phyloP scores from a whole-genome alignment of 768 basidiomycete species.

The Boletus huronensis region DNA sequence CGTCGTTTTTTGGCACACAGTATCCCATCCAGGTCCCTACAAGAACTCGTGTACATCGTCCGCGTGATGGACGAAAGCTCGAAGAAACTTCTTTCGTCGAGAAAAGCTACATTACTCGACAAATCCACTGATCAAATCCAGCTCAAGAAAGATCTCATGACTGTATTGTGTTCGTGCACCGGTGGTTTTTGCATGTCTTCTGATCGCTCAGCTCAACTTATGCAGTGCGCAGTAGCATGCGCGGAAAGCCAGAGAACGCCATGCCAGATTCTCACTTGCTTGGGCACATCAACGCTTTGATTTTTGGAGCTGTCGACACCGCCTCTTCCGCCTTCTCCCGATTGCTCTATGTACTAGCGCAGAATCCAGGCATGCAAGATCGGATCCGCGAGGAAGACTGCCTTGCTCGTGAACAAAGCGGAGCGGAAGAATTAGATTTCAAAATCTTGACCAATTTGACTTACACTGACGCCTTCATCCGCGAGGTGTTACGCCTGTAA shows the following conservation, averaged over 20 bases:
- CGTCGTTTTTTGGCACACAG: constrained; percentile 1
- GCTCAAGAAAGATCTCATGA: background rate
- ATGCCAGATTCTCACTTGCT: background rate
- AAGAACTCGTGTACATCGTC: background rate
- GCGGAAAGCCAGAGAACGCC: background rate
- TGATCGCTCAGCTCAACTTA: background rate
- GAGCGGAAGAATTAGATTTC: background rate
- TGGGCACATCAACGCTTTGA: background rate
- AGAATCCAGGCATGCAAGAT: background rate
- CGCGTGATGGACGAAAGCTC: background rate
- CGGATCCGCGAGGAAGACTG: background rate
- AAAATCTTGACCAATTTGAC: background rate
- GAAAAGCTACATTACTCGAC: background rate
- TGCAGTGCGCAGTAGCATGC: background rate
- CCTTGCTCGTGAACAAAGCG: background rate
- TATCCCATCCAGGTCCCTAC: background rate
- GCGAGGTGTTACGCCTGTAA: background rate
- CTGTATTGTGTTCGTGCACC: background rate
- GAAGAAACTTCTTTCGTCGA: constrained; percentile 1
- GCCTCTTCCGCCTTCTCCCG: background rate
- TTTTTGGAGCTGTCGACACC: constrained; percentile 4
- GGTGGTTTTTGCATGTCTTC: background rate
- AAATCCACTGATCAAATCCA: background rate
- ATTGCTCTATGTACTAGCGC: background rate
- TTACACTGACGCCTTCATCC: background rate